These are phyloP conservation scores for Peribolospora kevripleyi DNA, from an alignment of 768 basidiomycete species.

Conservation along the genomic window DNA sequence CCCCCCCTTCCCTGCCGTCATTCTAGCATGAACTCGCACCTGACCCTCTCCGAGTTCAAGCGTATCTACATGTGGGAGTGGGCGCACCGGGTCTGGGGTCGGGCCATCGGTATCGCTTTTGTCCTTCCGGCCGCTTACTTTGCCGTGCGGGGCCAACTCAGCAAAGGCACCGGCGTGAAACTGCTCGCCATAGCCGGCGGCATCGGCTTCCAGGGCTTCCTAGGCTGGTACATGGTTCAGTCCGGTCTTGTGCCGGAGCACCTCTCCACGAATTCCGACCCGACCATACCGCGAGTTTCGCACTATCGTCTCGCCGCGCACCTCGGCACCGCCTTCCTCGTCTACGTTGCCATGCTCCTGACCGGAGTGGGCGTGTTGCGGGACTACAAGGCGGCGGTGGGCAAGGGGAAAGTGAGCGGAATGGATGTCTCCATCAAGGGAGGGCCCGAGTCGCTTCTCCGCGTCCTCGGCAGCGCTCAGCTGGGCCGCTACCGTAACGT, in stretches of 20 bases:
- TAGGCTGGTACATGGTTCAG: constrained; percentile 99
- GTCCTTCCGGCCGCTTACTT: constrained; percentile 30
- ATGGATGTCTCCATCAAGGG: not conserved
- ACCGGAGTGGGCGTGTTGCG: constrained; percentile 48
- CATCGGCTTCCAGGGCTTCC: constrained; percentile 67
- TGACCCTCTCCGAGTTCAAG: constrained; percentile 76
- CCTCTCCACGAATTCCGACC: constrained; percentile 34
- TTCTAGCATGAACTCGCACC: constrained; percentile 60
- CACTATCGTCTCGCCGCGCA: constrained; percentile 93
- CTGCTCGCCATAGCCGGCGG: constrained; percentile 50
- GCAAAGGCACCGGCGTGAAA: constrained; percentile 34
- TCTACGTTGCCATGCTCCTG: constrained; percentile 83
- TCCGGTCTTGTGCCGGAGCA: constrained; percentile 70
- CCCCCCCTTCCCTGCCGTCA: not conserved
- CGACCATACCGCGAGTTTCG: constrained; percentile 75
- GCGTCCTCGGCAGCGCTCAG: constrained; percentile 20
- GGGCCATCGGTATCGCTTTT: constrained; percentile 59
- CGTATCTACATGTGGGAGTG: constrained; percentile 97
- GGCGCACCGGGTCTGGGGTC: constrained; percentile 79
- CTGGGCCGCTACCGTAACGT: constrained; percentile 36
- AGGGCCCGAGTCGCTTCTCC: not conserved
- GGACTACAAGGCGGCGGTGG: constrained; percentile 45
- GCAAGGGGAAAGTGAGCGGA: not conserved
- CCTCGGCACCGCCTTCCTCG: constrained; percentile 62
- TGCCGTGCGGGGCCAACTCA: constrained; percentile 30